Base-by-base conservation (phyloP, 257 asterid genomes). In the Solanum rostratum region DNA sequence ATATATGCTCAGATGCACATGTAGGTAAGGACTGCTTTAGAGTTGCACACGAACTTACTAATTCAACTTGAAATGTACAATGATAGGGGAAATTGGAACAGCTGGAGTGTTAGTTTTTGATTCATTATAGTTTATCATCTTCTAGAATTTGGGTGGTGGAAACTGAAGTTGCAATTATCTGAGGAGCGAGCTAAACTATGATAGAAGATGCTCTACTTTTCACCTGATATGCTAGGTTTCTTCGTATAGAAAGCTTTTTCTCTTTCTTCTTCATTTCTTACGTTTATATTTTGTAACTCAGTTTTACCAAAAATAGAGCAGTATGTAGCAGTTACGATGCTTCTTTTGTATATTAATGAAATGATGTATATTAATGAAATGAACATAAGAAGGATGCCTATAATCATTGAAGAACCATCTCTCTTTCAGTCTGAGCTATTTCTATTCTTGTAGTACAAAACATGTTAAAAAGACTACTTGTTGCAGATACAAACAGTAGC, bases 401-500 rank as follows among this genome's bases (percentile, higher is more conserved):
- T 46, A 10, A 10, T 74, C 81, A 74, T 46, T 2, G 79, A 68
- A 19, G 79, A 69, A 69, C 53, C 53, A 18, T 37, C 79, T 14
- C 59, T 74, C 37, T 24, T 14, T 73, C 57, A 43, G 37, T 73
- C 33, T 13, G 24, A 74, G 59, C 81, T 74, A 46, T 14, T 74
- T 74, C 37, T 74, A 24, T 41, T 24, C 81, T 74, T 74, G 24
- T 74, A 24, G 60, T 15, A 46, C 41, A 74, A 43, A 74, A 46
- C 60, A 46, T 50, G 60, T 49, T 74, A 50, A 74, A 69, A 74
- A 62, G 82, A 29, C 27, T 79, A 19, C 10, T 53, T 69, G 22
- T 19, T 88, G 84, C 92, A 92, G 94, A 90, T 92, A 79, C 90
- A 92, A 89, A 90, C 90, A 27, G 94, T 90, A 84, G 88, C 88